These are phyloP conservation scores for Lasiosphaeris hirsuta DNA, from an alignment of 495 filamentous ascomycete species.

Conservation along the genomic window DNA sequence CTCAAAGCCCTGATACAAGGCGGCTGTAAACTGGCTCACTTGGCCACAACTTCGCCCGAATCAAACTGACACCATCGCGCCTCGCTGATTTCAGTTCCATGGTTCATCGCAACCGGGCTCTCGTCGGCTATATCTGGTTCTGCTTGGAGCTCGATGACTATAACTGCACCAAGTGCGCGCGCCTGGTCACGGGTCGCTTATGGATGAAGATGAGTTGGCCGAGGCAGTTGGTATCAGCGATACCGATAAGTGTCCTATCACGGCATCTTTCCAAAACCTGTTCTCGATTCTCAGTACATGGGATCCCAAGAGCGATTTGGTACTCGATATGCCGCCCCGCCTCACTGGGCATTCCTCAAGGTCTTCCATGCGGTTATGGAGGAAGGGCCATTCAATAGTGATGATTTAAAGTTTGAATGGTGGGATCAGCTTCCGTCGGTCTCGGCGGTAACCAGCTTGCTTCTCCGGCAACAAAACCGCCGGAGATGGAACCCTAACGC, in stretches of 20 bases:
- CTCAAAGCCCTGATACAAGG: constrained; percentile 27
- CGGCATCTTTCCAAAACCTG: constrained; percentile 32
- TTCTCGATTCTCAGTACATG: constrained; percentile 37
- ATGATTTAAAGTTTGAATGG: constrained; percentile 25
- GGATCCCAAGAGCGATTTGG: constrained; percentile 34
- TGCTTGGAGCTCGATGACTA: too few relatives aligned
- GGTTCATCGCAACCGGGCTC: too few relatives aligned
- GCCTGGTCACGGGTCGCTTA: too few relatives aligned
- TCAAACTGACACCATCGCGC: too few relatives aligned
- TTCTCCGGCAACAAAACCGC: constrained; percentile 35
- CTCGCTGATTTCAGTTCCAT: too few relatives aligned
- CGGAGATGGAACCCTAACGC: constrained; percentile 30
- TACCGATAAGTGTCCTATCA: constrained; percentile 36
- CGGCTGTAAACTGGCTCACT: constrained; percentile 30
- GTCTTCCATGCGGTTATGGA: constrained; percentile 24
- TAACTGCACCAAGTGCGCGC: too few relatives aligned
- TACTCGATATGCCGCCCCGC: constrained; percentile 24
- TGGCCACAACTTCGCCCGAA: too few relatives aligned
- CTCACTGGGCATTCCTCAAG: too few relatives aligned
- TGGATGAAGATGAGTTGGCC: too few relatives aligned
- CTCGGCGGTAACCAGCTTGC: constrained; percentile 30
- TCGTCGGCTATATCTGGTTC: too few relatives aligned
- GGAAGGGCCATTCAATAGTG: constrained; percentile 26
- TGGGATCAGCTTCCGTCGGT: constrained; percentile 32
- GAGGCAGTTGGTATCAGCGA: too few relatives aligned